Percentiles rank a stretch among this genome's conserved stretches.
Evolutionary conservation across 129 eudicot species (phyloP).

Genomic region (Deinandra increscens): DNA sequence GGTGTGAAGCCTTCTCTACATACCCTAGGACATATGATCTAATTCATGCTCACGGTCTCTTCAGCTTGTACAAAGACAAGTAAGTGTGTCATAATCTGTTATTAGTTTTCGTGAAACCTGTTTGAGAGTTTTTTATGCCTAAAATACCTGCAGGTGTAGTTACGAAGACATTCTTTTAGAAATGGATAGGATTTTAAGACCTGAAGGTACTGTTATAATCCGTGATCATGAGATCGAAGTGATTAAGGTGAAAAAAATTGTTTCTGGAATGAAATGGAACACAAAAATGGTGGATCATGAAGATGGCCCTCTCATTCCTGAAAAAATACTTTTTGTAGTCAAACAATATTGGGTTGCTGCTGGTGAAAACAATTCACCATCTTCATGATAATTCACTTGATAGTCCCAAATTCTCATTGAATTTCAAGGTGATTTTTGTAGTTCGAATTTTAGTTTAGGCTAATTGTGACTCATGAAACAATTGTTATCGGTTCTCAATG

Average conservation of each 20-base stretch:
- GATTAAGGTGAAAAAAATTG: slow-evolving; percentile 46
- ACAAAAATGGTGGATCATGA: slow-evolving; percentile 61
- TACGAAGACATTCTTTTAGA: slow-evolving; percentile 63
- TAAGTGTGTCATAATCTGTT: slow-evolving; percentile 27
- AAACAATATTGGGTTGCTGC: slow-evolving; percentile 62
- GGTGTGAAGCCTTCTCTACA: slow-evolving; percentile 70
- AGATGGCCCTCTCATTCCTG: slow-evolving; percentile 55
- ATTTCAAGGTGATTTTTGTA: background rate
- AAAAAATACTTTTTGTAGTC: slow-evolving; percentile 55
- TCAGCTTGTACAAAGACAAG: slow-evolving; percentile 65
- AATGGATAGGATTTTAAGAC: slow-evolving; percentile 76
- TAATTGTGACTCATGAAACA: slow-evolving; percentile 10
- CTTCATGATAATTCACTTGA: slow-evolving; percentile 19
- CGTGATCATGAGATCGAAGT: slow-evolving; percentile 55
- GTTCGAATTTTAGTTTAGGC: slow-evolving; percentile 19
- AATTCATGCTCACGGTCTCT: slow-evolving; percentile 34
- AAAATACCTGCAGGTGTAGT: slow-evolving; percentile 42
- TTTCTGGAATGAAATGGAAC: slow-evolving; percentile 69
- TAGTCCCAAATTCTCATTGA: background rate
- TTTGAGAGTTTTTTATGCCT: background rate
- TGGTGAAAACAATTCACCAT: slow-evolving; percentile 45
- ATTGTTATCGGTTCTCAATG: slow-evolving; percentile 11
- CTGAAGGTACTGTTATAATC: slow-evolving; percentile 72
- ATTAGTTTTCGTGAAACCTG: background rate
- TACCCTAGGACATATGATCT: slow-evolving; percentile 50